A percentile compares a stretch with the other conserved stretches of the same genome.
These are phyloP conservation scores for Stemphylium lycopersici DNA, from an alignment of 2,329 filamentous ascomycete species.

Conservation along the genomic window DNA sequence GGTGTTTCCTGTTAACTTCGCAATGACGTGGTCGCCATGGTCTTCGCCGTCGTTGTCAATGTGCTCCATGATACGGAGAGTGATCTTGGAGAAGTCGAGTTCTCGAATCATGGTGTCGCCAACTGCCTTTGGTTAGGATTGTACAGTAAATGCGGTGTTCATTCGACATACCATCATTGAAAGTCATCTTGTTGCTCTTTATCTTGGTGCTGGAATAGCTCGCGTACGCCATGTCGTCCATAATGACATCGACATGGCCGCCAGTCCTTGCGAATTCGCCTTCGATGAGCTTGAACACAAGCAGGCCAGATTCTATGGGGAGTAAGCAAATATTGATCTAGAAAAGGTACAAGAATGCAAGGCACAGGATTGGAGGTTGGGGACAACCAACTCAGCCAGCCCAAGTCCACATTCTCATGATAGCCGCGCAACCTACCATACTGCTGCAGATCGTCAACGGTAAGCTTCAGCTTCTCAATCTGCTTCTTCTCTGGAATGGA, in stretches of 20 bases:
- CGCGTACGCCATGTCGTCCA: slow-evolving; percentile 94
- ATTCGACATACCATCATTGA: slow-evolving; percentile 72
- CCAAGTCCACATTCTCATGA: slow-evolving; percentile 20
- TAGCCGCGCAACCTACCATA: slow-evolving; percentile 63
- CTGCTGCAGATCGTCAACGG: slow-evolving; percentile 77
- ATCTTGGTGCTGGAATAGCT: slow-evolving; percentile 83
- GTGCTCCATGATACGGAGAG: slow-evolving; percentile 83
- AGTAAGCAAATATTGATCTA: slow-evolving; percentile 42
- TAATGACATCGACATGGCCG: slow-evolving; percentile 82
- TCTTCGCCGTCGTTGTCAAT: slow-evolving; percentile 73
- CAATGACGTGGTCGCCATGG: slow-evolving; percentile 74
- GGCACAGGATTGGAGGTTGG: slow-evolving; percentile 21
- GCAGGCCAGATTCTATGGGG: slow-evolving; percentile 76
- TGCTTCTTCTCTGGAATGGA: slow-evolving; percentile 60
- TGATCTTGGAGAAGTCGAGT: slow-evolving; percentile 94
- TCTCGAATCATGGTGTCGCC: slow-evolving; percentile 96
- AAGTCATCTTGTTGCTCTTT: slow-evolving; percentile 69
- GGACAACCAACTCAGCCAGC: slow-evolving; percentile 36
- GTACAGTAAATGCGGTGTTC: not conserved
- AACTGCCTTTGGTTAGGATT: slow-evolving; percentile 53
- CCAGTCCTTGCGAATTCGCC: slow-evolving; percentile 79
- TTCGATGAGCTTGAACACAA: slow-evolving; percentile 94
- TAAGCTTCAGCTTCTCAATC: slow-evolving; percentile 78
- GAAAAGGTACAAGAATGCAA: slow-evolving; percentile 22
- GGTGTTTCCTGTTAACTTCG: slow-evolving; percentile 83